Base-by-base conservation (phyloP, 352 stramenopile genomes). In the Phytophthora sp. region DNA sequence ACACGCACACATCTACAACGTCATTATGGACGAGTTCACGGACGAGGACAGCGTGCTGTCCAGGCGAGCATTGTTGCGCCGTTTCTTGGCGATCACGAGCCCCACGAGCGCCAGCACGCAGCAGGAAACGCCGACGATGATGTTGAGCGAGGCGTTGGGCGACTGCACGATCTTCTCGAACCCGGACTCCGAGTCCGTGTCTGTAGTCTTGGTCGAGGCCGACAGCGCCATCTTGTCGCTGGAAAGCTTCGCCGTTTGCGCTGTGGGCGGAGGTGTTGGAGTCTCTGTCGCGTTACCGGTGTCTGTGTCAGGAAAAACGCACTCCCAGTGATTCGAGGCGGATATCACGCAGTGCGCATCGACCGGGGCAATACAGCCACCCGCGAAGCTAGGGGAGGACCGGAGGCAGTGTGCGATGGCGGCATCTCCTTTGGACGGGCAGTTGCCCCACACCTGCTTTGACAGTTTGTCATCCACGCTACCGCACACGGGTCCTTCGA, bases 281-380 rank as follows among this genome's bases (percentile, higher is more conserved):
- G 26, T 13, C 6, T 5, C n/a, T 18, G 15, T 53, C n/a, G n/a
- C n/a, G 4, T 17, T 12, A 18, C n/a, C 21, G n/a, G 2, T 46
- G 17, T 11, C 18, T 20, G 9, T 18, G 46, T 18, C 28, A 31
- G 37, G 52, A 23, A 64, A 88, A 11, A 75, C 66, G 39, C 78
- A 88, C 21, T 66, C 57, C 66, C 73, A 87, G 9, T 58, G 46
- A 2, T 53, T 61, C 1, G 39, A 48, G 21, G 46, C 11, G 17
- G 49, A 54, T n/a, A 72, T 52, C 11, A 77, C 59, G 39, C 79
- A 91, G 27, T 73, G 48, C 3, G 79, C 72, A 44, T 89, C 68
- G 6, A 72, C 57, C 0, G 61, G 55, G 23, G 74, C 77, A 24
- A 83, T 30, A 31, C 82, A 91, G 4, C 24, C 28, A 35, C 30